A percentile compares a stretch with the other conserved stretches of the same genome.
Evolutionary conservation across 225 moss, liverwort and hornwort species (phyloP).

Genomic region (Antitrichia curtipendula): DNA sequence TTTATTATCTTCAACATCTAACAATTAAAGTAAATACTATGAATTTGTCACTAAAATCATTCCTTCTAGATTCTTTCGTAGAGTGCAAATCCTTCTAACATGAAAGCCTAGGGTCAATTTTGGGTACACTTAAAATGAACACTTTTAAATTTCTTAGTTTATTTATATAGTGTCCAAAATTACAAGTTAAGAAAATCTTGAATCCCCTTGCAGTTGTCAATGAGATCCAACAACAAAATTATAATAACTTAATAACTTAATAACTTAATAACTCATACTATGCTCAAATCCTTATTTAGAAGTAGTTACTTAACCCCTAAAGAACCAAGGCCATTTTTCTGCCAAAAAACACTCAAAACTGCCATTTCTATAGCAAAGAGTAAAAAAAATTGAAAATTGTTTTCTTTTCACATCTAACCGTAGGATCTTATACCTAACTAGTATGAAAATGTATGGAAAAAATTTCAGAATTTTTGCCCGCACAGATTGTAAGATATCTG

Average conservation of each 20-base stretch:
- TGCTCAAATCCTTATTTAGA: neutral
- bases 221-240: neutral
- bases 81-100: accelerated
- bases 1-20: neutral
- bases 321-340: too few relatives aligned
- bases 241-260: too few relatives aligned
- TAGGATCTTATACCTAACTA: too few relatives aligned
- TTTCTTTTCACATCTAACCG: too few relatives aligned
- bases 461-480: too few relatives aligned
- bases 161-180: neutral
- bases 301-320: neutral
- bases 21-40: accelerated
- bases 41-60: neutral
- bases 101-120: accelerated
- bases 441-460: too few relatives aligned
- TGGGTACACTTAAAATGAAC: accelerated
- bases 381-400: too few relatives aligned
- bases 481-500: too few relatives aligned
- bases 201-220: neutral
- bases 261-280: too few relatives aligned
- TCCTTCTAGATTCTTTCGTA: too few relatives aligned
- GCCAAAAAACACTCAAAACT: too few relatives aligned
- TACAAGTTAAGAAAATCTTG: neutral
- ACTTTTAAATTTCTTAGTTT: neutral
- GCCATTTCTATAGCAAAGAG: too few relatives aligned